Evolutionary conservation across 2,329 filamentous ascomycete genomes (phyloP).

Genomic region (Aureobasidium uvarum): DNA sequence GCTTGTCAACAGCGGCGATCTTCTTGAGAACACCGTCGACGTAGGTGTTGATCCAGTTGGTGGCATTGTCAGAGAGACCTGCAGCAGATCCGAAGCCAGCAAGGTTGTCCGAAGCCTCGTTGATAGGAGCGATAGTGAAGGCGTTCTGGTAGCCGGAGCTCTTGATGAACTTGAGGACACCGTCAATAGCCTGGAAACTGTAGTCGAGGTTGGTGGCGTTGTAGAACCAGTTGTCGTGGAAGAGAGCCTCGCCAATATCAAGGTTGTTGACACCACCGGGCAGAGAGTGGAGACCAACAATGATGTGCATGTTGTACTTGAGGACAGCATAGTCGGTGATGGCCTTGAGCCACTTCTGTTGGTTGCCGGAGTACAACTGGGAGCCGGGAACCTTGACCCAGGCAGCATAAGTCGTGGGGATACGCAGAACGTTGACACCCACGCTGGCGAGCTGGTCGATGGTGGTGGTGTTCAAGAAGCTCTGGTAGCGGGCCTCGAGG

Average conservation of each 20-base stretch:
- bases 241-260: not conserved
- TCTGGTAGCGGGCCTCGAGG: not conserved
- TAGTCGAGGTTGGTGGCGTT: not conserved
- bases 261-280: constrained; percentile 6
- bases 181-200: not conserved
- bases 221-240: not conserved
- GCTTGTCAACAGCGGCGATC: not conserved
- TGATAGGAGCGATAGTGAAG: not conserved
- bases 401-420: constrained; percentile 27
- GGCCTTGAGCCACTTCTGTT: not conserved
- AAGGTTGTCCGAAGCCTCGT: not conserved
- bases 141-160: not conserved
- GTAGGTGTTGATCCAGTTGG: not conserved
- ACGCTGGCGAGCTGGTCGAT: not conserved
- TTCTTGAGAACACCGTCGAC: not conserved
- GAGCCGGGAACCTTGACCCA: not conserved
- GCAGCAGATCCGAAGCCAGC: not conserved
- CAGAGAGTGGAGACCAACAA: not conserved
- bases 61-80: not conserved
- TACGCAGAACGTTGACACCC: not conserved
- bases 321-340: not conserved
- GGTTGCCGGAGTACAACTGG: not conserved
- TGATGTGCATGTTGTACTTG: constrained; percentile 1
- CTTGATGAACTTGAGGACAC: not conserved
- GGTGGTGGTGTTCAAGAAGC: not conserved